A percentile compares a stretch with the other conserved stretches of the same genome.
phyloP scores from a whole-genome alignment of 2,329 filamentous ascomycete species.

The Colletotrichum euphorbiae region DNA sequence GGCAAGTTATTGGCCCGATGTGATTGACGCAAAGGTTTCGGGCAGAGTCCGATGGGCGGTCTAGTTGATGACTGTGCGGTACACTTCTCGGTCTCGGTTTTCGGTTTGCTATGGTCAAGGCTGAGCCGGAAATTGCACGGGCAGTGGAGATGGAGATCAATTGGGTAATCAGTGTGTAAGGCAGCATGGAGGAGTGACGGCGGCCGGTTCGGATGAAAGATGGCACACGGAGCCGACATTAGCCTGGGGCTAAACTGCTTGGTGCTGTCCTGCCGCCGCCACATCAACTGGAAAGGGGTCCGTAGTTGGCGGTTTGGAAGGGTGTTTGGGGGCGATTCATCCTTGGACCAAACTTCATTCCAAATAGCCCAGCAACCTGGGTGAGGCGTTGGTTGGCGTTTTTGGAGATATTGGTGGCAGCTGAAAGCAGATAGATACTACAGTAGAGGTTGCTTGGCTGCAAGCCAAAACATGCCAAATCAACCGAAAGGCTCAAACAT shows the following conservation, averaged over 20 bases:
- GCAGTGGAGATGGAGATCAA: conserved; percentile 4
- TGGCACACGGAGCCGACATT: conserved; percentile 17
- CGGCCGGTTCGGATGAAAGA: conserved; percentile 31
- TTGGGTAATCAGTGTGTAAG: conserved; percentile 1
- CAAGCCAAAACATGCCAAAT: conserved; percentile 21
- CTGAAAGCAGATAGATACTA: conserved; percentile 4
- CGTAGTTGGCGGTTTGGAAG: neutral
- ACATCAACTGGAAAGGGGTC: neutral
- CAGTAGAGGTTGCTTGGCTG: neutral
- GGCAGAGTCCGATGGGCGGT: neutral
- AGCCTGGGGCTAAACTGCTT: neutral
- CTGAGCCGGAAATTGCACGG: neutral
- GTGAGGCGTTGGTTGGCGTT: neutral
- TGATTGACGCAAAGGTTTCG: neutral
- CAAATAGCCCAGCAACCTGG: conserved; percentile 1
- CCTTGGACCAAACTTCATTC: neutral
- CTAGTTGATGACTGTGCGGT: neutral
- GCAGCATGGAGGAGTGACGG: conserved; percentile 6
- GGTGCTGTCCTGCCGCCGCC: neutral
- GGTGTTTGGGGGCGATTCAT: neutral
- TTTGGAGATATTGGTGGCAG: neutral
- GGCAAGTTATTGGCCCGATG: neutral
- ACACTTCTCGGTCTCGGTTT: conserved; percentile 16
- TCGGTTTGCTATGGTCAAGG: neutral
- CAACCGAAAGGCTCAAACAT: neutral